Evolutionary conservation across 148 eudicot species (phyloP), one percentile per base, ranked within the genome.

Genomic region (Amaranthus cruentus): DNA sequence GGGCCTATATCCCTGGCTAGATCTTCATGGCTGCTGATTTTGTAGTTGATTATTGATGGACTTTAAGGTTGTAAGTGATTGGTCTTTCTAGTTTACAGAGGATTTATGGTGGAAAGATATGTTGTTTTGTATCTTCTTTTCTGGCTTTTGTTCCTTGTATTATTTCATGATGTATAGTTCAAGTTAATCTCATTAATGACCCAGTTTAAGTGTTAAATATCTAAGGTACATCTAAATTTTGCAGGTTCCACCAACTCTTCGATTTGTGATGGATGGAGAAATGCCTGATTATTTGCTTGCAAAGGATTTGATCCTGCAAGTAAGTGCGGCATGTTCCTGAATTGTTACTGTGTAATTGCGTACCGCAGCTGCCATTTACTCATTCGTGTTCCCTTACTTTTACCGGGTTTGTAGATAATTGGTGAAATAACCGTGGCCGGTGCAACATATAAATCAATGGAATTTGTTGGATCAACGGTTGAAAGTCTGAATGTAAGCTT

Each of bases 361-460:
- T 28, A 28, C 38, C 38, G 38, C 38, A 28, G 38, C 38, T 28
- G 38, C 0, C 38, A 28, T 28, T 28, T 28, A 28, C 38, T 2
- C 38, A 28, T 28, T 28, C 38, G 38, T 28, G 38, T 28, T 28
- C 38, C 38, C 7, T 56, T 57, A 21, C 4, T 14, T 43, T 62
- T 69, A 65, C 71, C 55, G 69, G 48, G 38, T 71, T 49, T 82
- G 81, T 80, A 91, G 98, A 90, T 95, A 68, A 95, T 95, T 83
- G 98, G 98, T 75, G 98, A 95, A 84, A 95, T 91, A 75, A 91
- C 98, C 5, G 92, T 95, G 71, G 84, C 98, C 75, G 98, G 98
- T 80, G 98, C 98, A 67, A 95, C 97, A 63, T 95, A 95, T 78
- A 95, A 91, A 81, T 82, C 98, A 21, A 95, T 95, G 98, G 98